Percentiles rank a stretch among this genome's conserved stretches.
These are phyloP conservation scores for Colletotrichum agaves DNA, from an alignment of 2,329 filamentous ascomycete species.

Conservation along the genomic window DNA sequence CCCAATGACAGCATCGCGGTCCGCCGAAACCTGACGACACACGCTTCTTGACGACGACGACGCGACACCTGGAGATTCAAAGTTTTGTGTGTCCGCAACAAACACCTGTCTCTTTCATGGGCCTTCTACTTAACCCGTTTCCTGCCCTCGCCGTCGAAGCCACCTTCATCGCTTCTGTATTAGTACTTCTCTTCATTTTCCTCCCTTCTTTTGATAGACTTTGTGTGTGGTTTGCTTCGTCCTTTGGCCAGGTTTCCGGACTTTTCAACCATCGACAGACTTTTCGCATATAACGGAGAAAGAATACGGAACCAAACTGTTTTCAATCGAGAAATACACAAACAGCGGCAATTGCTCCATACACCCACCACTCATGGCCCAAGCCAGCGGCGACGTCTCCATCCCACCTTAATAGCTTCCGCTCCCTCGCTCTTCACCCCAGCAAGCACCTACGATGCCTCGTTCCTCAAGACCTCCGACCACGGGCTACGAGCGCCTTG, in stretches of 20 bases:
- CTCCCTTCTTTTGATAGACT: neutral
- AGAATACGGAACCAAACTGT: neutral
- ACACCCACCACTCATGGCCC: slow-evolving; percentile 15
- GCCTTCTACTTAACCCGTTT: neutral
- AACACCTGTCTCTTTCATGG: neutral
- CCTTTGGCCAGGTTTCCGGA: slow-evolving; percentile 7
- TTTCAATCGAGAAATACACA: neutral
- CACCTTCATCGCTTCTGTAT: slow-evolving; percentile 1
- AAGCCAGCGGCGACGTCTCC: neutral
- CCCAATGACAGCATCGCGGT: slow-evolving; percentile 34
- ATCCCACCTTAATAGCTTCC: slow-evolving; percentile 2
- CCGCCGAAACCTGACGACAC: slow-evolving; percentile 31
- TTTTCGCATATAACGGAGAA: slow-evolving; percentile 12
- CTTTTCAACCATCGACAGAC: neutral
- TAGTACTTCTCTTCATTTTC: neutral
- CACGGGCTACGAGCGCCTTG: slow-evolving; percentile 86
- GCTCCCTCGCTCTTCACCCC: neutral
- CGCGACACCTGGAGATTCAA: slow-evolving; percentile 20
- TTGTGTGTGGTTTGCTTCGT: slow-evolving; percentile 12
- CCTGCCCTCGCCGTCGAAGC: neutral
- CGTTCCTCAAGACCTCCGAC: slow-evolving; percentile 67
- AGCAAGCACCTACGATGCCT: slow-evolving; percentile 63
- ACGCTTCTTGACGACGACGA: slow-evolving; percentile 8
- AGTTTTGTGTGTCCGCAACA: slow-evolving; percentile 5
- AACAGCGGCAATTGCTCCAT: neutral